phyloP scores from a whole-genome alignment of 1,139 yeast genomes.

The Taphrina populina region DNA sequence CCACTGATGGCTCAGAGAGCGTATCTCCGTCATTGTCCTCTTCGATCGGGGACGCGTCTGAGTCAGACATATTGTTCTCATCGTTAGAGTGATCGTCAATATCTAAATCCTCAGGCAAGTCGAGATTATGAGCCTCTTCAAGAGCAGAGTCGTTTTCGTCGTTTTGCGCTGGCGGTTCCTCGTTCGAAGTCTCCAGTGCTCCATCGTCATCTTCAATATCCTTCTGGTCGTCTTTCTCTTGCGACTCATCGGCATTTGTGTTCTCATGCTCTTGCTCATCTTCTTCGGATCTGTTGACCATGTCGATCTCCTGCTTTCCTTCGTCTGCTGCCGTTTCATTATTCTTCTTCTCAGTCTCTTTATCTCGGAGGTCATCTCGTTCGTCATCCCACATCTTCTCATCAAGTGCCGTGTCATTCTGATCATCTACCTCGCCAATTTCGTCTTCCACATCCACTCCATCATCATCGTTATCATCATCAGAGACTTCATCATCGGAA shows the following conservation, averaged over 20 bases:
- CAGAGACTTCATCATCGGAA: slow-evolving; percentile 56
- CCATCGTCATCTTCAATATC: slow-evolving; percentile 59
- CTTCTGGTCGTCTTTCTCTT: slow-evolving; percentile 31
- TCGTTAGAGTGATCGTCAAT: slow-evolving; percentile 40
- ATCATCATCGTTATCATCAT: slow-evolving; percentile 70
- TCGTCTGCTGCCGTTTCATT: slow-evolving; percentile 67
- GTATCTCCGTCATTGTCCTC: slow-evolving; percentile 36
- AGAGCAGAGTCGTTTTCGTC: slow-evolving; percentile 50
- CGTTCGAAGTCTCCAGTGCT: slow-evolving; percentile 44
- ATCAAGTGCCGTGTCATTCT: slow-evolving; percentile 93
- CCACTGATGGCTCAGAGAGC: too few species aligned
- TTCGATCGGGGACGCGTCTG: too few species aligned
- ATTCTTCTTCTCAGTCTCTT: slow-evolving; percentile 65
- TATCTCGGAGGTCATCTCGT: slow-evolving; percentile 67
- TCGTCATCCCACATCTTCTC: slow-evolving; percentile 99
- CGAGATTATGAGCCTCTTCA: slow-evolving; percentile 77
- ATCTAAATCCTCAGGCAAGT: slow-evolving; percentile 78
- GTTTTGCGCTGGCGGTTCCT: slow-evolving; percentile 42
- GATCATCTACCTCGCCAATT: slow-evolving; percentile 81
- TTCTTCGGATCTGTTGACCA: slow-evolving; percentile 72
- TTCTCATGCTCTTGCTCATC: slow-evolving; percentile 55
- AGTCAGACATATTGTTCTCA: slow-evolving; percentile 43
- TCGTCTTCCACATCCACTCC: slow-evolving; percentile 84
- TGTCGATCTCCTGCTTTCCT: slow-evolving; percentile 58
- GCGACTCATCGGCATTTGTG: slow-evolving; percentile 43